Conservation (phyloP, 805 yeast genomes). For the Kodamaea sagamina region DNA sequence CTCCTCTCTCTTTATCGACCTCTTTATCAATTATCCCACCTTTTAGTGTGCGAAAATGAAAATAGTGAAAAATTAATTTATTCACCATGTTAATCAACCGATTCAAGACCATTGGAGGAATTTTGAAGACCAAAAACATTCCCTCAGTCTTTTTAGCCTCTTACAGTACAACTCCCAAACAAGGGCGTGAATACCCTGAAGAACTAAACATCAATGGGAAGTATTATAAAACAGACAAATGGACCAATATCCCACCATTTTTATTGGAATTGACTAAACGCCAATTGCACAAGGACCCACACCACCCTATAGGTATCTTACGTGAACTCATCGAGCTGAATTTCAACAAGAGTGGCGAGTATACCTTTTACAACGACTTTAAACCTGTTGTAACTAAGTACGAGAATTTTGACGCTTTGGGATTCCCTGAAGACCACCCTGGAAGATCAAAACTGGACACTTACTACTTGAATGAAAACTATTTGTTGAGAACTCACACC, state of each 20-base stretch:
- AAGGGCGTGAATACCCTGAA: slow-evolving; percentile 25
- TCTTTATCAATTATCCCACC: neutral
- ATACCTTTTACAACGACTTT: slow-evolving; percentile 77
- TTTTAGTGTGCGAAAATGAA: neutral
- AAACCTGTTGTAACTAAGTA: slow-evolving; percentile 77
- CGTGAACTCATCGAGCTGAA: slow-evolving; percentile 70
- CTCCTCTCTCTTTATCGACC: neutral
- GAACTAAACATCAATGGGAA: slow-evolving; percentile 48
- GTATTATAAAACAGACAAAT: slow-evolving; percentile 61
- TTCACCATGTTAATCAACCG: neutral
- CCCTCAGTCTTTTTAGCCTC: neutral
- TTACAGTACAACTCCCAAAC: slow-evolving; percentile 7
- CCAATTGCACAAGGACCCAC: slow-evolving; percentile 66
- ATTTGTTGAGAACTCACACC: slow-evolving; percentile 87
- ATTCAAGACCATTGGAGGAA: neutral
- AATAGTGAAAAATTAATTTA: slow-evolving; percentile 1
- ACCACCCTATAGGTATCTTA: slow-evolving; percentile 90
- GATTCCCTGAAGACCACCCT: slow-evolving; percentile 89
- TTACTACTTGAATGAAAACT: slow-evolving; percentile 75
- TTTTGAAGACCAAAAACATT: neutral
- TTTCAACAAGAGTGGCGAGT: slow-evolving; percentile 60
- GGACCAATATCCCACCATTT: slow-evolving; percentile 83
- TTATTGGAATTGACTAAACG: slow-evolving; percentile 70
- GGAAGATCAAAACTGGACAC: slow-evolving; percentile 93
- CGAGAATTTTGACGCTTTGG: slow-evolving; percentile 89